Evolutionary conservation across 225 moss, liverwort and hornwort genomes (phyloP), one percentile per base, ranked within the genome.

Genomic region (Sphagnum tenellum): DNA sequence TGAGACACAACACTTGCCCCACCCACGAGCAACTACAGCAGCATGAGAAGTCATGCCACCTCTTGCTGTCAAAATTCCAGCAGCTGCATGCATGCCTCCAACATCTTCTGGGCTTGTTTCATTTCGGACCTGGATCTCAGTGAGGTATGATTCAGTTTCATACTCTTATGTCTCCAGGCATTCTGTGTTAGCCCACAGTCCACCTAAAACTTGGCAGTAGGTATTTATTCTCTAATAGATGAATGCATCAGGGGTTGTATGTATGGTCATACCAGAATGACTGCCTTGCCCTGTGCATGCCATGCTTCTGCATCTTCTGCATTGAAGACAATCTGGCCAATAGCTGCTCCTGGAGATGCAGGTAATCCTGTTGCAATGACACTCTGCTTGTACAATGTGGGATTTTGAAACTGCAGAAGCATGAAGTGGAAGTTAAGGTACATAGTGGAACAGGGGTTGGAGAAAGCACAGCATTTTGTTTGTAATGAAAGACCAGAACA

Each of bases 1-100:
- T 72, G 94, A 91, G 58, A 94, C 87, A 65, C 94, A 94, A 66
- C 94, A 94, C 74, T 94, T 94, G 57, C 94, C 94, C 94, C 94
- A 94, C 49, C 94, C 94, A 62, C 94, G 90, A 68, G 94, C 94
- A 72, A 94, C 94, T 57, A 94, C 94, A 48, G 94, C 94, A 64
- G 94, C 94, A 73, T 94, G 94, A 49, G 94, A 94, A 3, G 94
- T 94, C 94, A 94, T 94, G 50, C 94, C 94, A 55, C 94, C 94
- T 44, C 94, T 89, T 3, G 94, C 94, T 49, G 94, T 94, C 66
- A 94, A 75, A 45, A 94, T 94, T 64, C 91, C 94, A 64, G 67
- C 83, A 46, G 94, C 89, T 64, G 87, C 90, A 69, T 94, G 89
- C 94, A 94, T 94, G 51, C 94, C 94, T 14, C 94, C 94, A 49